These are phyloP conservation scores for Entophlyctis luteolus DNA, from an alignment of 192 early-diverging fungal genomes.

Conservation along the genomic window DNA sequence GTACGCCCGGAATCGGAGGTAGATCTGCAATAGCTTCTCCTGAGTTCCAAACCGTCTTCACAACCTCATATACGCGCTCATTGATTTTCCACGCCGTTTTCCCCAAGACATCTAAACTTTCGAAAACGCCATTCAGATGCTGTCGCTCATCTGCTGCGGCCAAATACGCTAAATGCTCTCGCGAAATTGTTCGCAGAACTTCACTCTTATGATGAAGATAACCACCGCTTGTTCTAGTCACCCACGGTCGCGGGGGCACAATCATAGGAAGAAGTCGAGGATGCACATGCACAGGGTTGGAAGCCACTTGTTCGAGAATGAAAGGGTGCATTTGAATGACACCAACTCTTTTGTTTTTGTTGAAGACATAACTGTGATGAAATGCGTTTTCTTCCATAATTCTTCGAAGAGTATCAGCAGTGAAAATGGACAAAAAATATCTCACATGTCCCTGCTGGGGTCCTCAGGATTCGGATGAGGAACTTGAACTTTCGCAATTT, in stretches of 20 bases:
- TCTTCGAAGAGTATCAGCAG: too few relatives aligned
- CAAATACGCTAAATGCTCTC: constrained; percentile 76
- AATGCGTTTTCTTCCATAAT: constrained; percentile 78
- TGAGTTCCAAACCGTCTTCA: constrained; percentile 84
- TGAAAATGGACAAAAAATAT: too few relatives aligned
- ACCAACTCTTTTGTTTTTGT: constrained; percentile 54
- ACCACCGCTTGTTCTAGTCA: constrained; percentile 78
- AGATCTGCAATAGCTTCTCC: constrained; percentile 60
- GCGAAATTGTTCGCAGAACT: constrained; percentile 72
- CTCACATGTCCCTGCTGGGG: constrained; percentile 39
- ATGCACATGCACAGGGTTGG: constrained; percentile 59
- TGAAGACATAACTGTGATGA: constrained; percentile 61
- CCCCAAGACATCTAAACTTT: constrained; percentile 83
- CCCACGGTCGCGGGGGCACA: constrained; percentile 86
- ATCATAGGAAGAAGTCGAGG: constrained; percentile 90
- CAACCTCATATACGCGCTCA: constrained; percentile 70
- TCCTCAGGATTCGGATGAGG: constrained; percentile 54
- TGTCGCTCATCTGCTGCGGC: constrained; percentile 71
- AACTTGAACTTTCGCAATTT: constrained; percentile 61
- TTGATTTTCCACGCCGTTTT: constrained; percentile 86
- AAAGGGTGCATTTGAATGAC: constrained; percentile 66
- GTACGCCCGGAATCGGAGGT: constrained; percentile 47
- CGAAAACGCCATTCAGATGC: constrained; percentile 62
- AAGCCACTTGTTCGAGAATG: constrained; percentile 66
- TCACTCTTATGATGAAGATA: constrained; percentile 69